A percentile compares a stretch with the other conserved stretches of the same genome.
These are phyloP conservation scores for Nicotiana attenuata DNA, from an alignment of 257 asterid genomes.

Conservation along the genomic window DNA sequence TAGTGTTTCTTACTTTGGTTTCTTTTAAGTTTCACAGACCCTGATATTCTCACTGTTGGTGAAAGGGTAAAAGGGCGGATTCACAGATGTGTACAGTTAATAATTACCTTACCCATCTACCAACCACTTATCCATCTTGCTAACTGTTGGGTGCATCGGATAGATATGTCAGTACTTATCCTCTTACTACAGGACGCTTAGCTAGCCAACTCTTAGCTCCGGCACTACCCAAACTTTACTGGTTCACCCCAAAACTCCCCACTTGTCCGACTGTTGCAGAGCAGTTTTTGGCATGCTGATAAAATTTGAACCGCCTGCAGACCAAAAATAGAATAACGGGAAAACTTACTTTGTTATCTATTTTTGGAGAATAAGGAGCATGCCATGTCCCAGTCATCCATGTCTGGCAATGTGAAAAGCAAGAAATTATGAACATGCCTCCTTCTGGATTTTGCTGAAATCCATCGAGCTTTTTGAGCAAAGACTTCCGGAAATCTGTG, in stretches of 20 bases:
- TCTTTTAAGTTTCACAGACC: background rate
- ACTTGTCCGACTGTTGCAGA: no score
- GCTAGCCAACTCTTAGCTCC: no score
- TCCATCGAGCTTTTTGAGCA: slow-evolving; percentile 47
- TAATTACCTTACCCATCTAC: background rate
- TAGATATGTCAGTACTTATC: background rate
- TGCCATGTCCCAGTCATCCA: slow-evolving; percentile 85
- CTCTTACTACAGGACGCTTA: no score
- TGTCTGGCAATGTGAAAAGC: slow-evolving; percentile 85
- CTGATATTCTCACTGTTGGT: background rate
- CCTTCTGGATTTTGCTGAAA: slow-evolving; percentile 45
- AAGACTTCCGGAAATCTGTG: slow-evolving; percentile 66
- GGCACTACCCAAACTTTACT: no score
- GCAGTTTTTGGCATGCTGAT: background rate
- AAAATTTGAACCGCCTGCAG: background rate
- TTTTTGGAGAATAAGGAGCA: slow-evolving; percentile 79
- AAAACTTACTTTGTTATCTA: slow-evolving; percentile 57
- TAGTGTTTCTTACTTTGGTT: background rate
- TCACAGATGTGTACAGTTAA: background rate
- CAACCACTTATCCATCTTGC: background rate
- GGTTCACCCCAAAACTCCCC: no score
- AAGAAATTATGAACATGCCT: slow-evolving; percentile 79
- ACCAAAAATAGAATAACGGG: background rate
- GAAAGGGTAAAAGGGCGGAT: background rate
- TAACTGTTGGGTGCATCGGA: background rate